These are phyloP conservation scores for Fraxinus cuspidata DNA, from an alignment of 257 asterid genomes.

Conservation along the genomic window DNA sequence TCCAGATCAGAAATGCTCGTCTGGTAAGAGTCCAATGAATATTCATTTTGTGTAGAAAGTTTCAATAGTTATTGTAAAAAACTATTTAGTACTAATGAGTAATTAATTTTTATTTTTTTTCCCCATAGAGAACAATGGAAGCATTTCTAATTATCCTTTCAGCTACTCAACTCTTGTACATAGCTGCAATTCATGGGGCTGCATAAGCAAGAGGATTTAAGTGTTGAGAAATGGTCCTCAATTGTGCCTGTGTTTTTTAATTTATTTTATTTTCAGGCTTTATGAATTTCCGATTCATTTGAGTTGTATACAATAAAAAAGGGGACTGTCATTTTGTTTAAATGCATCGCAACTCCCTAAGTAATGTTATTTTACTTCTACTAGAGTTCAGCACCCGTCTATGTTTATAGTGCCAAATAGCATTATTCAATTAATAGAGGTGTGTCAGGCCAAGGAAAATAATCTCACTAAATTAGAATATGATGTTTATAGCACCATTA, in stretches of 20 bases:
- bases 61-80: not conserved
- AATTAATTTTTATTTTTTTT: not conserved
- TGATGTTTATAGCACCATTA: too few relatives aligned
- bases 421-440: too few relatives aligned
- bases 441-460: too few relatives aligned
- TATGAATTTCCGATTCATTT: not conserved
- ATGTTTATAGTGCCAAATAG: too few relatives aligned
- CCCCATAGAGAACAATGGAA: constrained; percentile 82
- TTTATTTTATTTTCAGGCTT: not conserved
- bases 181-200: constrained; percentile 71
- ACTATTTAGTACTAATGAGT: not conserved
- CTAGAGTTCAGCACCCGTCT: too few relatives aligned
- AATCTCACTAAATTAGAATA: too few relatives aligned
- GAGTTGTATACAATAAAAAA: constrained; percentile 19
- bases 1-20: constrained; percentile 55
- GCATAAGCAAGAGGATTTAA: constrained; percentile 45
- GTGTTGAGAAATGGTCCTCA: not conserved
- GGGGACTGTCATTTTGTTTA: constrained; percentile 1
- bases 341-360: too few relatives aligned
- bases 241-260: constrained; percentile 19
- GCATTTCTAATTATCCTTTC: constrained; percentile 82
- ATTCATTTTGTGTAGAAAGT: not conserved
- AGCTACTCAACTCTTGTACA: constrained; percentile 69
- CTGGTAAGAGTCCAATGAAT: constrained; percentile 54
- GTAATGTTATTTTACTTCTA: too few relatives aligned